A percentile compares a stretch with the other conserved stretches of the same genome.
These are phyloP conservation scores for Irpex sp. DNA, from an alignment of 1,284 basidiomycete species.

Conservation along the genomic window DNA sequence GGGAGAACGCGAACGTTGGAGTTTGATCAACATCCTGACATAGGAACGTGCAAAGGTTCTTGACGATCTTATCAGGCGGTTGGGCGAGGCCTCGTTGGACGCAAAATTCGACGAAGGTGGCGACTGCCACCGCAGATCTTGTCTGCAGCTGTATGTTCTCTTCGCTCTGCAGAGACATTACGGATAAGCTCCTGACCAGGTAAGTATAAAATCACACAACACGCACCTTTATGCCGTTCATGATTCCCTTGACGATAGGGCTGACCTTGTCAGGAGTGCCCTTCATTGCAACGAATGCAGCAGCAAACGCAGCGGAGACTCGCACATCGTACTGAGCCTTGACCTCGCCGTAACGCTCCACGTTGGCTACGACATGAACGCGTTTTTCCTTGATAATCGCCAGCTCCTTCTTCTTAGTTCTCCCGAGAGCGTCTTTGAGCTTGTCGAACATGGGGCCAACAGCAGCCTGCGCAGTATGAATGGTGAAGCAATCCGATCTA, in stretches of 20 bases:
- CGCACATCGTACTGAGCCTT: conserved; percentile 89
- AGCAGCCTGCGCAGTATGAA: conserved; percentile 75
- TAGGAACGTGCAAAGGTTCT: conserved; percentile 96
- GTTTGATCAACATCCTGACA: conserved; percentile 91
- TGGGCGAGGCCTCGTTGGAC: conserved; percentile 59
- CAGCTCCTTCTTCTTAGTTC: conserved; percentile 77
- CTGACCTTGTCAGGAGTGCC: conserved; percentile 92
- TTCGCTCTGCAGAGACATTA: conserved; percentile 60
- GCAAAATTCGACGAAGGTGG: conserved; percentile 87
- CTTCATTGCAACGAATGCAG: conserved; percentile 84
- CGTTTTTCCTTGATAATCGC: conserved; percentile 79
- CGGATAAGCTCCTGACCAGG: conserved; percentile 7
- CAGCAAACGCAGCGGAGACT: conserved; percentile 86
- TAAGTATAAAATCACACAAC: not conserved
- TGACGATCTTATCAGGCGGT: conserved; percentile 90
- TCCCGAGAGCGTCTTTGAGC: conserved; percentile 70
- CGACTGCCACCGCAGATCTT: conserved; percentile 87
- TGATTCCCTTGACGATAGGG: conserved; percentile 94
- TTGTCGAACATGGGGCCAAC: conserved; percentile 71
- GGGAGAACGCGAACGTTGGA: conserved; percentile 78
- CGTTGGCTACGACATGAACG: conserved; percentile 65
- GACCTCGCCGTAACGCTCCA: conserved; percentile 80
- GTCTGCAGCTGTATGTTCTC: conserved; percentile 87
- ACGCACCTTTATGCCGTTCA: conserved; percentile 93
- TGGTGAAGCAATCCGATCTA: conserved; percentile 70